These are phyloP conservation scores for Jacaranda mimosifolia DNA, from an alignment of 257 asterid species.

Conservation along the genomic window DNA sequence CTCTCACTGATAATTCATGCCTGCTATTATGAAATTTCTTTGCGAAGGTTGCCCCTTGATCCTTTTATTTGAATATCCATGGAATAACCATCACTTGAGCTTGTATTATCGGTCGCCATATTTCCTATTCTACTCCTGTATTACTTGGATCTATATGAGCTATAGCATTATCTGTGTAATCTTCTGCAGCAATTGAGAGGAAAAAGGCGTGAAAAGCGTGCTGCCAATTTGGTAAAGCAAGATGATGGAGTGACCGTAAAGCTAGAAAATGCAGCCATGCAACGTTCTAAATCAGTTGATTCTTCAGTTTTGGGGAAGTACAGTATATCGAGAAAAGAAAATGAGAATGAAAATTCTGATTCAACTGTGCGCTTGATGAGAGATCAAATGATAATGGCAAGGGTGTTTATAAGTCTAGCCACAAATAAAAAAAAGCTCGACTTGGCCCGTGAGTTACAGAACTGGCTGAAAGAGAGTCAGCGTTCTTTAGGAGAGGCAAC, in stretches of 20 bases:
- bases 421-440: conserved; percentile 73
- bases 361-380: conserved; percentile 90
- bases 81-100: not conserved
- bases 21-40: not conserved
- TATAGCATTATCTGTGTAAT: conserved; percentile 30
- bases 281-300: conserved; percentile 94
- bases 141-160: conserved; percentile 8
- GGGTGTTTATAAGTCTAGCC: conserved; percentile 89
- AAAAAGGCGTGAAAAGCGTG: conserved; percentile 82
- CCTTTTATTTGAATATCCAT: conserved; percentile 9
- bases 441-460: conserved; percentile 79
- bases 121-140: conserved; percentile 22
- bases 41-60: conserved; percentile 15
- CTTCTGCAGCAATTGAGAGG: conserved; percentile 85
- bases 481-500: conserved; percentile 89
- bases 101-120: conserved; percentile 21
- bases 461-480: conserved; percentile 91
- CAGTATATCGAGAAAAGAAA: conserved; percentile 96
- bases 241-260: conserved; percentile 83
- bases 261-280: conserved; percentile 96
- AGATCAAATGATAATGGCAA: conserved; percentile 97
- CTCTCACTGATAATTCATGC: conserved; percentile 6
- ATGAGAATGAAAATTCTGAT: conserved; percentile 89
- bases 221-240: conserved; percentile 79
- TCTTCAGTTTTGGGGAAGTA: conserved; percentile 95